phyloP scores from a whole-genome alignment of 805 yeast species.

The Cyberlindnera mycetangii region DNA sequence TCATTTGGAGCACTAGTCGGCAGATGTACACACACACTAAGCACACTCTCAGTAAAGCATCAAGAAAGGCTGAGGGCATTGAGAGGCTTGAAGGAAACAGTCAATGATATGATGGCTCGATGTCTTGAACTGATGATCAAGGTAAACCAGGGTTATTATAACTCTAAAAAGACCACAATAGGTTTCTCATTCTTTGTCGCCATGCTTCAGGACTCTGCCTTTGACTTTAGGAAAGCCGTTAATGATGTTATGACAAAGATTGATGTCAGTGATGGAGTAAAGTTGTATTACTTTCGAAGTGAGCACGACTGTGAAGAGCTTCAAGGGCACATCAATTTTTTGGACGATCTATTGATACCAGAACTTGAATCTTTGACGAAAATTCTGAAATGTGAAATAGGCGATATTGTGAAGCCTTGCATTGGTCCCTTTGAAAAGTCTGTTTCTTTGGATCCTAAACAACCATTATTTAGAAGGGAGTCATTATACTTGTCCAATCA shows the following conservation, averaged over 20 bases:
- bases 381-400: conserved; percentile 6
- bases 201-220: conserved; percentile 18
- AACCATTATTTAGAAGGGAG: neutral
- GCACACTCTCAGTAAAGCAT: neutral
- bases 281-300: neutral
- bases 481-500: neutral
- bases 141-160: conserved; percentile 14
- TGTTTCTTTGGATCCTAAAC: neutral
- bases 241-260: neutral
- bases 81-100: neutral
- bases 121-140: neutral
- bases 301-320: conserved; percentile 14
- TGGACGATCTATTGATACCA: conserved; percentile 11
- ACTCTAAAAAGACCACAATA: conserved; percentile 19
- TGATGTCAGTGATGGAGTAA: neutral
- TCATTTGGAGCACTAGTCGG: neutral
- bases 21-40: neutral
- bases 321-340: conserved; percentile 5
- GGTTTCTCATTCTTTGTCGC: conserved; percentile 14
- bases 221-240: conserved; percentile 19
- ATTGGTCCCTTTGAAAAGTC: neutral
- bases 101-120: neutral
- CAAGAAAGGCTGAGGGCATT: neutral
- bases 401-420: conserved; percentile 18
- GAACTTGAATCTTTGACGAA: conserved; percentile 12